Evolutionary conservation across 2,329 filamentous ascomycete species (phyloP), one percentile per base, ranked within the genome.

Genomic region (Xylaria sp.): DNA sequence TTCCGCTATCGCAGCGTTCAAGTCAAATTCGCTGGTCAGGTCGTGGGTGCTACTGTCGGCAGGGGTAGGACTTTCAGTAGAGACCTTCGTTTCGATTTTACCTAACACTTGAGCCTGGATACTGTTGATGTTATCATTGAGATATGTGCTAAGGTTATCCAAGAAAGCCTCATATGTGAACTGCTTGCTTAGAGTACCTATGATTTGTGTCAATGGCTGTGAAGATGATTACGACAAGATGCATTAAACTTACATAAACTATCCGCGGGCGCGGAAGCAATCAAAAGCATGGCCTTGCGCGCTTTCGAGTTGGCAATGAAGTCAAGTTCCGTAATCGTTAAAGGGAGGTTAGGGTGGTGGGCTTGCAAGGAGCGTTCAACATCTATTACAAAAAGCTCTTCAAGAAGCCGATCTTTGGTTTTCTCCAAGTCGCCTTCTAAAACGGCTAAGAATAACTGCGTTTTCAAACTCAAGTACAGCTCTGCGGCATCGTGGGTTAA

Each of bases 91-190:
- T 33, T 77, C 74, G 5, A 73, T 66, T 51, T 67, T 71, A 25
- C 69, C 69, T 20, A 71, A 70, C 22, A 74, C 75, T 55, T 75
- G 69, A 22, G 66, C 68, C 44, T 75, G 74, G 56, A 78, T 77
- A 9, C 44, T 71, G 33, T 74, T 70, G 39, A 77, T 77, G 39
- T 77, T 73, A 11, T 77, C 75, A 57, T 77, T 76, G 45, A 78
- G 70, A 54, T 74, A 77, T 0, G 73, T 75, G 66, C 75, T 78
- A 2, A 78, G 66, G 36, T 56, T 73, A 39, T 78, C 76, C 5
- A 78, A 71, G 57, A 76, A 78, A 9, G 76, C 73, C 58, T 77
- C 76, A 36, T 77, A 78, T 4, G 74, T 76, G 64, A 77, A 77
- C 66, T 77, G 72, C 57, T 74, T 76, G 58, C 73, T 73, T 25